Base-by-base conservation (phyloP, 208 protist genomes). In the Leishmania arabica region DNA sequence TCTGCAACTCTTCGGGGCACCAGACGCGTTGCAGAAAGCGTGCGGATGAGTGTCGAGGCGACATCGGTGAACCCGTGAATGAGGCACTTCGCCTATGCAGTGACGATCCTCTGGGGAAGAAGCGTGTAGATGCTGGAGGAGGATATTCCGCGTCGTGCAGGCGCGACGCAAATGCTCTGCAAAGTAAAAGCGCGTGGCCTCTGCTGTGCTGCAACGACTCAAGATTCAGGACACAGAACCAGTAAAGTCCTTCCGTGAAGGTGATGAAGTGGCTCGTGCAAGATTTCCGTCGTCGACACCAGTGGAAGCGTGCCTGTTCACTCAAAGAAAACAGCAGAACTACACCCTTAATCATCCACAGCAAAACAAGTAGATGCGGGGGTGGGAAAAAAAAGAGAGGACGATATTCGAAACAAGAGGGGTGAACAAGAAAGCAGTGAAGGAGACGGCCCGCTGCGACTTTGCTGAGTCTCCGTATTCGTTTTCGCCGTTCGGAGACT, bases 21-120 rank as follows among this genome's bases (percentile, higher is more conserved):
- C 72, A 77, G 2, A 77, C 72, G 37, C 3, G 21, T 21, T 77
- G 15, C 49, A 64, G 72, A 49, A 64, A 77, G 72, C 53, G 24
- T n/a, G 5, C 34, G 17, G 72, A 64, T 15, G 49, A 17, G 72
- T 60, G 47, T 47, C 34, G 31, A 45, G 72, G 72, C 13, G 53
- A 27, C 34, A 62, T 77, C 49, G 72, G 8, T 27, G 31, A 47
- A 58, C 51, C 37, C 15, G 7, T 62, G 54, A 31, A 77, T 31
- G 72, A 65, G 31, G 21, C 31, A 45, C 24, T 17, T 3, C 51
- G 7, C 5, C 53, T 53, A 42, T 77, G 19, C 45, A 15, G 58
- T n/a, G 17, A 58, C 17, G 11, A 42, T 56, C 24, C 19, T 45
- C 31, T 62, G 53, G 24, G 72, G 7, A 49, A 27, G 72, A 31